phyloP scores from a whole-genome alignment of 1,284 basidiomycete species.

The Heterobasidion occidentale region DNA sequence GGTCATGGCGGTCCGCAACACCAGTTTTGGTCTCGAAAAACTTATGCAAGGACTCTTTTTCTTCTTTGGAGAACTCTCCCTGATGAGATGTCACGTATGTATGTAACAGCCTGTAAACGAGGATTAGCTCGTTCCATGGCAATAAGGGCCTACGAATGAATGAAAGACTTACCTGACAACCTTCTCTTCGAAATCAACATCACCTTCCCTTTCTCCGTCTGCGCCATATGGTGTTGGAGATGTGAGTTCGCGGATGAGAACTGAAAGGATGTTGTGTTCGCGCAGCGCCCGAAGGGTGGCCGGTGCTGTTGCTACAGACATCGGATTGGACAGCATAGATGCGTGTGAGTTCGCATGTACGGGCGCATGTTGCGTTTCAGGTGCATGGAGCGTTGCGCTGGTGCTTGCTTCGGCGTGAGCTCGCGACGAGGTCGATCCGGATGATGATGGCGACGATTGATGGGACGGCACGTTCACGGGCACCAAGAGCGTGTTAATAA shows the following conservation, averaged over 20 bases:
- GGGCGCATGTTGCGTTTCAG: conserved; percentile 19
- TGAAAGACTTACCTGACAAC: conserved; percentile 44
- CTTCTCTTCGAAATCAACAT: conserved; percentile 81
- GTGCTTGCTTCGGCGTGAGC: conserved; percentile 1
- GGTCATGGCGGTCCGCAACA: too few species aligned
- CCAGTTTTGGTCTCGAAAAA: conserved; percentile 17
- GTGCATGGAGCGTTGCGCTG: conserved; percentile 11
- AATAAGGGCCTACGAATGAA: neutral
- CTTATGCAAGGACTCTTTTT: conserved; percentile 33
- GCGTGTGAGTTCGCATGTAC: conserved; percentile 66
- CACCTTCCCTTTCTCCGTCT: conserved; percentile 63
- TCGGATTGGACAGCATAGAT: conserved; percentile 43
- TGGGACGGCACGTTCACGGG: conserved; percentile 28
- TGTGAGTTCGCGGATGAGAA: conserved; percentile 35
- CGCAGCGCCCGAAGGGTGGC: conserved; percentile 42
- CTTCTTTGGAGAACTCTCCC: conserved; percentile 31
- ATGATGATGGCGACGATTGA: neutral
- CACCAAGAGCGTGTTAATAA: conserved; percentile 72
- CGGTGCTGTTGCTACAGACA: conserved; percentile 40
- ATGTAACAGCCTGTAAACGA: conserved; percentile 37
- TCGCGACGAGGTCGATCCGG: neutral
- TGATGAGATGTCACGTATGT: conserved; percentile 43
- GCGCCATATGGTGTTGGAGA: conserved; percentile 54
- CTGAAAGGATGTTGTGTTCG: conserved; percentile 33
- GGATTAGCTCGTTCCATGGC: neutral